Percentiles rank a stretch among this genome's conserved stretches.
These are phyloP conservation scores for Trichomonascus vanleenenianus DNA, from an alignment of 805 yeast genomes.

Conservation along the genomic window DNA sequence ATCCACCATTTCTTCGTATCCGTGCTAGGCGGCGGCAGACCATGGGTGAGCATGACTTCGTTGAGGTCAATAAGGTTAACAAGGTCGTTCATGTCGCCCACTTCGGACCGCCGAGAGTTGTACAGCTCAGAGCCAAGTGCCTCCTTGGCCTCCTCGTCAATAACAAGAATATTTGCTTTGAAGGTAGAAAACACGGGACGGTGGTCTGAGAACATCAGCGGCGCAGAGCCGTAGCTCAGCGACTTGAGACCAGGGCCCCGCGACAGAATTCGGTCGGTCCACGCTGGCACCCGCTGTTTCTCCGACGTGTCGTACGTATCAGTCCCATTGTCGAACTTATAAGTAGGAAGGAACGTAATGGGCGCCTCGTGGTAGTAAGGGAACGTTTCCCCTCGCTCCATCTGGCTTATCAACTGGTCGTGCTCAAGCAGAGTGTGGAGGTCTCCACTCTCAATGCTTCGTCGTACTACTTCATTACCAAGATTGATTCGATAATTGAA, in stretches of 20 bases:
- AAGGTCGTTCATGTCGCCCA: slow-evolving; percentile 28
- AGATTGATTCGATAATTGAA: slow-evolving; percentile 73
- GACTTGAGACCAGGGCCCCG: slow-evolving; percentile 54
- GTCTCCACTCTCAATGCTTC: slow-evolving; percentile 39
- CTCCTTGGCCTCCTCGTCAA: slow-evolving; percentile 56
- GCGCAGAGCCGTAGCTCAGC: slow-evolving; percentile 59
- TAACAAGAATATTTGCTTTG: slow-evolving; percentile 52
- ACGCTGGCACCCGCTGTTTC: slow-evolving; percentile 86
- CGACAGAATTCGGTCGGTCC: slow-evolving; percentile 87
- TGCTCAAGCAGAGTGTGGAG: slow-evolving; percentile 46
- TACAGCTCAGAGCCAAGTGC: slow-evolving; percentile 52
- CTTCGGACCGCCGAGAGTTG: slow-evolving; percentile 42
- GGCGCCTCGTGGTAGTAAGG: slow-evolving; percentile 69
- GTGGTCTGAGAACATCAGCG: slow-evolving; percentile 73
- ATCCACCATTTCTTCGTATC: slow-evolving; percentile 90
- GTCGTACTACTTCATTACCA: slow-evolving; percentile 67
- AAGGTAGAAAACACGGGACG: slow-evolving; percentile 86
- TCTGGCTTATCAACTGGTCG: slow-evolving; percentile 77
- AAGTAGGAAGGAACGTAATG: slow-evolving; percentile 79
- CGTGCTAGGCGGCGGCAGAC: slow-evolving; percentile 84
- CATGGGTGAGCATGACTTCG: slow-evolving; percentile 25
- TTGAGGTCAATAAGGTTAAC: slow-evolving; percentile 22
- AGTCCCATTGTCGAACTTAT: slow-evolving; percentile 84
- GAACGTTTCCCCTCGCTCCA: slow-evolving; percentile 64
- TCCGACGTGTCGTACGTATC: slow-evolving; percentile 79